A percentile compares a stretch with the other conserved stretches of the same genome.
phyloP scores from a whole-genome alignment of 805 yeast genomes.

The Wickerhamiella lipophila region DNA sequence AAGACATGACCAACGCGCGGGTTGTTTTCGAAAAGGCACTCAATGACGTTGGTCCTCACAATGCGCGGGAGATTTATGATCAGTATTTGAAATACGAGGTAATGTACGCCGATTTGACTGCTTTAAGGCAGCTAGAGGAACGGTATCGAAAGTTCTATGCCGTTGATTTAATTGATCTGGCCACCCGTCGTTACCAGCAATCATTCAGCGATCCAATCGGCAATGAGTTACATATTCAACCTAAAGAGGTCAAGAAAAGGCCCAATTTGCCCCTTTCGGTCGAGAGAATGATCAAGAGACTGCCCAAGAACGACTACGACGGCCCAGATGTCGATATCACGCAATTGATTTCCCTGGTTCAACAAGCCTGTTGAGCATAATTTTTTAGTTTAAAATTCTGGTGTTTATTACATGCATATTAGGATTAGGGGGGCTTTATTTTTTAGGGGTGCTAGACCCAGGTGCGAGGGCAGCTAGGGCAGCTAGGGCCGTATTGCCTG shows the following conservation, averaged over 20 bases:
- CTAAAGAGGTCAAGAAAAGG: background rate
- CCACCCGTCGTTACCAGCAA: slow-evolving; percentile 21
- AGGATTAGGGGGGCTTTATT: too few species aligned
- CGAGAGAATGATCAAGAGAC: background rate
- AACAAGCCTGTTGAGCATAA: background rate
- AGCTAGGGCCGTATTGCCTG: too few species aligned
- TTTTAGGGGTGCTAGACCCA: too few species aligned
- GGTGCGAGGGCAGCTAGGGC: too few species aligned
- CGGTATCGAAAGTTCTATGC: slow-evolving; percentile 54
- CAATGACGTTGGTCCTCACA: slow-evolving; percentile 37
- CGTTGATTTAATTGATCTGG: slow-evolving; percentile 33
- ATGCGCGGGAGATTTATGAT: slow-evolving; percentile 36
- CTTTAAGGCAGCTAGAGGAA: slow-evolving; percentile 51
- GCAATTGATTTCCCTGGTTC: slow-evolving; percentile 1
- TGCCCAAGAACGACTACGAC: background rate
- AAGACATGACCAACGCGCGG: slow-evolving; percentile 63
- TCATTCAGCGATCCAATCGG: slow-evolving; percentile 13
- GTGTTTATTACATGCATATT: too few species aligned
- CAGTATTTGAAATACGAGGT: slow-evolving; percentile 57
- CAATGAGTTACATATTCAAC: slow-evolving; percentile 10
- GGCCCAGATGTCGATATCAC: background rate
- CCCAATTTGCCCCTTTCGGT: background rate
- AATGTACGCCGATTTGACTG: slow-evolving; percentile 54
- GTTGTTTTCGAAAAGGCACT: slow-evolving; percentile 71
- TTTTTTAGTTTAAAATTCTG: too few species aligned